These are phyloP conservation scores for Candida berthetii DNA, from an alignment of 805 yeast genomes.

Conservation along the genomic window DNA sequence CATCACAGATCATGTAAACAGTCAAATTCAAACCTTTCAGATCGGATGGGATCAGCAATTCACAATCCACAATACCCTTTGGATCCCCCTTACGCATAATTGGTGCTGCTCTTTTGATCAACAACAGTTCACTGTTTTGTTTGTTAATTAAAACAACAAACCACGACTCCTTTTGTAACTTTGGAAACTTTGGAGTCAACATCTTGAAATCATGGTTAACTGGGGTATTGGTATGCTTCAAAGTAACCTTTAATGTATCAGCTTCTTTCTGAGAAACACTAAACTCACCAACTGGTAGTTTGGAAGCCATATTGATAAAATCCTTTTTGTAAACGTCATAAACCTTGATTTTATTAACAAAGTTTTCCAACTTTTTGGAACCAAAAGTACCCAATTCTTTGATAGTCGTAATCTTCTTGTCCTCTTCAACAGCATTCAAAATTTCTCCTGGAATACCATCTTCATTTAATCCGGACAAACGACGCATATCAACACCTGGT, in stretches of 20 bases:
- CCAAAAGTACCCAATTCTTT: slow-evolving; percentile 19
- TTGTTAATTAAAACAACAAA: slow-evolving; percentile 58
- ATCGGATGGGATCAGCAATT: slow-evolving; percentile 43
- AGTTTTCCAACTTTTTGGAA: slow-evolving; percentile 31
- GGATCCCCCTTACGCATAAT: slow-evolving; percentile 20
- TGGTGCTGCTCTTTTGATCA: slow-evolving; percentile 76
- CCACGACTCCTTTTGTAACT: slow-evolving; percentile 92
- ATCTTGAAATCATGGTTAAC: slow-evolving; percentile 55
- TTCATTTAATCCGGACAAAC: slow-evolving; percentile 8
- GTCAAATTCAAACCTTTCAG: slow-evolving; percentile 38
- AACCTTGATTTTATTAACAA: slow-evolving; percentile 30
- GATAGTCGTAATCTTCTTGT: slow-evolving; percentile 2
- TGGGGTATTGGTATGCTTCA: slow-evolving; percentile 46
- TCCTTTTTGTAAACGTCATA: slow-evolving; percentile 33
- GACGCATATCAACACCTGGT: slow-evolving; percentile 17
- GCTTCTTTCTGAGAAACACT: slow-evolving; percentile 29
- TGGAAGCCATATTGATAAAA: slow-evolving; percentile 46
- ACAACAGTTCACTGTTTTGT: slow-evolving; percentile 44
- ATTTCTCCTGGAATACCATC: slow-evolving; percentile 15
- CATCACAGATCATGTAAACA: slow-evolving; percentile 58
- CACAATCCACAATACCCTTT: slow-evolving; percentile 28
- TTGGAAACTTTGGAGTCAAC: slow-evolving; percentile 79
- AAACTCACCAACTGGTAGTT: slow-evolving; percentile 56
- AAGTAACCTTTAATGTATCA: slow-evolving; percentile 32
- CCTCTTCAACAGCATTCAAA: background rate